Base-by-base conservation (phyloP, 2,329 filamentous ascomycete species). In the Monilinia polystroma region DNA sequence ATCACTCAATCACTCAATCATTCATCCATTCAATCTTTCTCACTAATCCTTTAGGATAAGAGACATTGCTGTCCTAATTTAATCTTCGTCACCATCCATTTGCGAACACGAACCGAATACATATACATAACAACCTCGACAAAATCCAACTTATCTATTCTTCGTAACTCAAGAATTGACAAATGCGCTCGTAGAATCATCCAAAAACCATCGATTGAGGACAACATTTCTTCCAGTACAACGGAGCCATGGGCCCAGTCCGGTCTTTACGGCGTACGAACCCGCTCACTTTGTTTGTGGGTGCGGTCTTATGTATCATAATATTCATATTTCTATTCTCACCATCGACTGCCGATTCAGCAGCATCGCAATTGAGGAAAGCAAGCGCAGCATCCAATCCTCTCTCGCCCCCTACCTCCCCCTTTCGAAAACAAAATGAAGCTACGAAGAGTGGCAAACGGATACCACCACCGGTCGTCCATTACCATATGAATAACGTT, bases 401-500 rank as follows among this genome's bases (percentile, higher is more conserved):
- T 67, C 84, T 92, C 67, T 92, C 88, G 14, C 90, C 89, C 68
- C 89, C 89, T 12, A 91, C 89, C 29, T 87, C 90, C 67, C 88
- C 90, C 45, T 92, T 91, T 79, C 83, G 85, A 75, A 93, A 92
- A 76, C 81, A 85, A 32, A 80, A 79, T 66, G 78, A 78, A n/a
- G 85, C 87, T 72, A 80, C 79, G 67, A 66, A 58, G 23, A 85
- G 82, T 76, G 83, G 77, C 68, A 83, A 79, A 72, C 76, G 79
- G 66, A 81, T 83, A 54, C 90, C 93, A 59, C 93, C 94, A 64
- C 93, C 94, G 11, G 93, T 99, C 57, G 87, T 91, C 49, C 93
- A 92, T 78, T 98, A 97, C 82, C 88, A 96, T 78, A 89, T 99
- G 80, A 98, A 98, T 83, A 93, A 94, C 79, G 86, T 98, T 73